Percentiles rank a stretch among this genome's conserved stretches.
phyloP scores from a whole-genome alignment of 228 moss, liverwort and hornwort species.

The Sphagnum magellanicum region DNA sequence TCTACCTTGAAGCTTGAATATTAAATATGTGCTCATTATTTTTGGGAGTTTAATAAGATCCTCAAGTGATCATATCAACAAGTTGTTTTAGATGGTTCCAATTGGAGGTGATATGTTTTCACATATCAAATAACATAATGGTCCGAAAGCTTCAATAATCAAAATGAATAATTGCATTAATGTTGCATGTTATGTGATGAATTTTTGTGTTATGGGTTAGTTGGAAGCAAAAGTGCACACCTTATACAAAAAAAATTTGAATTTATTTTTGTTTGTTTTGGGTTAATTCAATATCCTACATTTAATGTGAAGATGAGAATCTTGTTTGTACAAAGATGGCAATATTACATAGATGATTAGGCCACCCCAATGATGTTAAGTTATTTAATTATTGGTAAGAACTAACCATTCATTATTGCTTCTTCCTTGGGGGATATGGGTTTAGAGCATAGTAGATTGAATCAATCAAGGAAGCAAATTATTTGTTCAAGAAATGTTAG shows the following conservation, averaged over 20 bases:
- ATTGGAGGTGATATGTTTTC: constrained; percentile 97
- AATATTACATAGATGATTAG: constrained; percentile 87
- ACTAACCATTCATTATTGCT: not conserved
- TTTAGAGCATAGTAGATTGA: not conserved
- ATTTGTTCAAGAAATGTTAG: not conserved
- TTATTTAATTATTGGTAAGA: constrained; percentile 86
- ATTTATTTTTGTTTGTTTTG: too few relatives aligned
- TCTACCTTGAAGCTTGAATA: constrained; percentile 76
- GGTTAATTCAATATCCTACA: too few relatives aligned
- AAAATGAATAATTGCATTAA: too few relatives aligned
- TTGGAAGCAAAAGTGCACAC: not conserved
- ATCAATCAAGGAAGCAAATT: not conserved
- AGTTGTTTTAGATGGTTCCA: constrained; percentile 98
- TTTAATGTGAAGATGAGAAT: not conserved
- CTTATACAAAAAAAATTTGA: not conserved
- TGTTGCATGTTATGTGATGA: too few relatives aligned
- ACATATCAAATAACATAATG: constrained; percentile 95
- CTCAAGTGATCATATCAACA: constrained; percentile 98
- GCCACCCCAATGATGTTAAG: constrained; percentile 98
- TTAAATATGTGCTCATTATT: constrained; percentile 95
- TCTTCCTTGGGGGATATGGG: not conserved
- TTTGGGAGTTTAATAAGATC: constrained; percentile 96
- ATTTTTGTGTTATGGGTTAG: too few relatives aligned
- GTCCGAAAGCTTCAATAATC: too few relatives aligned
- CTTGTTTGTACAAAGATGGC: constrained; percentile 79